These are phyloP conservation scores for Phytopythium chamaehyphon DNA, from an alignment of 352 stramenopile genomes.

Conservation along the genomic window DNA sequence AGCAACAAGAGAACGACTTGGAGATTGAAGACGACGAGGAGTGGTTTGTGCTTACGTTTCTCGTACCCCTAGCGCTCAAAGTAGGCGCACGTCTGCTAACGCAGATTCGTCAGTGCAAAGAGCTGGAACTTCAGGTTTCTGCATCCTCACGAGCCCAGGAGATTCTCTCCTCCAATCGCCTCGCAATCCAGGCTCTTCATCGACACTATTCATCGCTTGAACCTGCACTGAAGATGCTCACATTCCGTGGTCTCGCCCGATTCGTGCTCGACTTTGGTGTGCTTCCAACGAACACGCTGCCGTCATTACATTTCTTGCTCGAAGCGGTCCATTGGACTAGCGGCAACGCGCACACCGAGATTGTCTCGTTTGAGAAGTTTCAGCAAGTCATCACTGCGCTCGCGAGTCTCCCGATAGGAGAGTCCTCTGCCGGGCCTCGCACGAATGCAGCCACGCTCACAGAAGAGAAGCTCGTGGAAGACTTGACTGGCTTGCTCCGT, in stretches of 20 bases:
- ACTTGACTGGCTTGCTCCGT: conserved; percentile 20
- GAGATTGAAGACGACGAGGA: conserved; percentile 64
- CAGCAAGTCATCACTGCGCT: conserved; percentile 39
- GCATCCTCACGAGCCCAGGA: conserved; percentile 12
- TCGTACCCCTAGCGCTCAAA: conserved; percentile 46
- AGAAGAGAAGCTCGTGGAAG: conserved; percentile 13
- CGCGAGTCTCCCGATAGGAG: conserved; percentile 18
- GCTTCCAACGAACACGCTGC: conserved; percentile 18
- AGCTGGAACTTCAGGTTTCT: conserved; percentile 38
- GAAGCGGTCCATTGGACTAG: conserved; percentile 67
- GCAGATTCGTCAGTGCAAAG: conserved; percentile 49
- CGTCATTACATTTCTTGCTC: conserved; percentile 44
- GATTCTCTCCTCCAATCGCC: conserved; percentile 30
- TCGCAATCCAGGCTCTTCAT: conserved; percentile 41
- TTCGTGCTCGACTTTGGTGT: conserved; percentile 50
- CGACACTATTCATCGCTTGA: conserved; percentile 47
- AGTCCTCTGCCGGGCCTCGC: neutral
- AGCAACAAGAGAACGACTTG: conserved; percentile 24
- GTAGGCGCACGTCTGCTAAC: conserved; percentile 40
- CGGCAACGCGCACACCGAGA: conserved; percentile 52
- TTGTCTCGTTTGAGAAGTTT: conserved; percentile 73
- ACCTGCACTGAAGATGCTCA: conserved; percentile 47
- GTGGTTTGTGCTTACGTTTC: conserved; percentile 54
- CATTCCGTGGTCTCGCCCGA: conserved; percentile 41
- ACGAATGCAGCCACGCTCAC: conserved; percentile 1